Conservation (phyloP, 306 rosid genomes). For the Medicago lupulina region DNA sequence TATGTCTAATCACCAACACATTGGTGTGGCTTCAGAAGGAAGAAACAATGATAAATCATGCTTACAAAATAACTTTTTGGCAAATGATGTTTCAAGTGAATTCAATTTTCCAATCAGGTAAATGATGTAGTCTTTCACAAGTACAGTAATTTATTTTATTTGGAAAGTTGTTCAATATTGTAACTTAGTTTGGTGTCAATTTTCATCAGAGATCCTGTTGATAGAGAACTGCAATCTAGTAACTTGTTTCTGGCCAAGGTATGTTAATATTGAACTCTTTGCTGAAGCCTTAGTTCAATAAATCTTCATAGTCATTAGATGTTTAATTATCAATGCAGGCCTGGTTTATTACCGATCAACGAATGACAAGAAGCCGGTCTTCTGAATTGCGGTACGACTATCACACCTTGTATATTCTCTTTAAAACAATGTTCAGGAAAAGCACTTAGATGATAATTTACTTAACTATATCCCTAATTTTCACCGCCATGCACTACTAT, state of each 20-base stretch:
- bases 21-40: constrained; percentile 63
- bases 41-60: constrained; percentile 64
- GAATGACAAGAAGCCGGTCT: constrained; percentile 96
- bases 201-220: constrained; percentile 71
- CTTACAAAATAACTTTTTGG: constrained; percentile 52
- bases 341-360: constrained; percentile 92
- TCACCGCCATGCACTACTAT: neutral
- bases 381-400: constrained; percentile 82
- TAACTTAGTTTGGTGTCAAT: constrained; percentile 38
- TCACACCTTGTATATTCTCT: constrained; percentile 23
- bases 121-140: constrained; percentile 35
- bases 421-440: constrained; percentile 38
- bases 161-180: constrained; percentile 31
- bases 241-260: constrained; percentile 87
- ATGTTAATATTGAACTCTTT: constrained; percentile 39
- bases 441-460: constrained; percentile 26
- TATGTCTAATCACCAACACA: constrained; percentile 67
- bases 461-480: constrained; percentile 8
- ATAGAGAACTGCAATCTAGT: constrained; percentile 70
- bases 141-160: constrained; percentile 16
- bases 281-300: constrained; percentile 31
- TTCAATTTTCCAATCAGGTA: constrained; percentile 70
- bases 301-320: constrained; percentile 46
- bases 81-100: constrained; percentile 61
- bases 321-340: constrained; percentile 62